A percentile compares a stretch with the other conserved stretches of the same genome.
Evolutionary conservation across 371 early-diverging fungal species (phyloP).

Genomic region (Capillidium heterosporum): DNA sequence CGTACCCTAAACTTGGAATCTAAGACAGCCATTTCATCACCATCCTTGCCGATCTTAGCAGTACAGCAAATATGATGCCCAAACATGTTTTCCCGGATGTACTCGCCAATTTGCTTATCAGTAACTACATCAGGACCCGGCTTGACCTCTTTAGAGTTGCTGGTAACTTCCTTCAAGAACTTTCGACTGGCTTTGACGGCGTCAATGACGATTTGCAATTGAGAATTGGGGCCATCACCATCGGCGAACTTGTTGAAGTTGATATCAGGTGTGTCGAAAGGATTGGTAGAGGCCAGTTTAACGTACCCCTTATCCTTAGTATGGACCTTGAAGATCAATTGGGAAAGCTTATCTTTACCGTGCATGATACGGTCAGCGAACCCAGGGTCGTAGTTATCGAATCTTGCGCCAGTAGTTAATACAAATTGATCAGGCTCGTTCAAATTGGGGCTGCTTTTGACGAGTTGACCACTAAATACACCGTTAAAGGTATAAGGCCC

Average conservation of each 20-base stretch:
- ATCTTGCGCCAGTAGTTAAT: neutral
- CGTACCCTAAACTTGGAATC: constrained; percentile 14
- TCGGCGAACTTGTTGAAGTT: constrained; percentile 1
- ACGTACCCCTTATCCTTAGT: constrained; percentile 1
- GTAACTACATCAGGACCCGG: neutral
- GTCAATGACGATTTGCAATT: neutral
- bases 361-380: neutral
- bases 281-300: neutral
- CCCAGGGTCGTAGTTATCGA: neutral
- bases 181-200: neutral
- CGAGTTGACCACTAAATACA: neutral
- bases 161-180: neutral
- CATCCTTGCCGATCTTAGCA: constrained; percentile 15
- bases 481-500: constrained; percentile 1
- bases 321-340: neutral
- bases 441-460: neutral
- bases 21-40: constrained; percentile 14
- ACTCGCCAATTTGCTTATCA: neutral
- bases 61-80: constrained; percentile 1
- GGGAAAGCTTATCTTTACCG: neutral
- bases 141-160: neutral
- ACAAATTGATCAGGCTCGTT: neutral
- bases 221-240: neutral
- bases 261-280: constrained; percentile 2
- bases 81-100: neutral